Percentiles rank a stretch among this genome's conserved stretches.
Evolutionary conservation across 2,329 filamentous ascomycete genomes (phyloP).

Genomic region (Aspergillus cejpii): DNA sequence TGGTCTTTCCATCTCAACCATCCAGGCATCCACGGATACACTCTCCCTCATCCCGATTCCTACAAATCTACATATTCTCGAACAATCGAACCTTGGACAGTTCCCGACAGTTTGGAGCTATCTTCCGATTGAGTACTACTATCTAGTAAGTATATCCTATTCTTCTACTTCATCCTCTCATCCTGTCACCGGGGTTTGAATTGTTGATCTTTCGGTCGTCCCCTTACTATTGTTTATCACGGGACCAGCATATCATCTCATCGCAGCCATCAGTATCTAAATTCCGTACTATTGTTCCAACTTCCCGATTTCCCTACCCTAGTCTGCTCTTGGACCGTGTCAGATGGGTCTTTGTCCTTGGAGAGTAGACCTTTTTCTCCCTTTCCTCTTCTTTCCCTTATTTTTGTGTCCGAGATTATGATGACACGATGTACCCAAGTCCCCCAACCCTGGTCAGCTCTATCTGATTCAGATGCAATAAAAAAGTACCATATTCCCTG

Average conservation of each 20-base stretch:
- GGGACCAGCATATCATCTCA: background rate
- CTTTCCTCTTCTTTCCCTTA: conserved; percentile 2
- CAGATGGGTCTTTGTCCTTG: background rate
- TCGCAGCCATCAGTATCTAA: background rate
- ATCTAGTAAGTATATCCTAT: too few relatives aligned
- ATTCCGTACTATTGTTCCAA: background rate
- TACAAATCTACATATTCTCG: too few relatives aligned
- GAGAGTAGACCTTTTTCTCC: background rate
- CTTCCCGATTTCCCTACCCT: background rate
- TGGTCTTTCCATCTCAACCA: conserved; percentile 3
- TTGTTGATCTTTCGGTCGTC: background rate
- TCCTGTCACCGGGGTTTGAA: background rate
- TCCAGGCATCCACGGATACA: too few relatives aligned
- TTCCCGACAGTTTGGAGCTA: too few relatives aligned
- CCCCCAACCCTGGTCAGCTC: background rate
- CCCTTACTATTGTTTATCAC: too few relatives aligned
- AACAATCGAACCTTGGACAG: too few relatives aligned
- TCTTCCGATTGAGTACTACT: too few relatives aligned
- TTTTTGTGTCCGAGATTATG: conserved; percentile 4
- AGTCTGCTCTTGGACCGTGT: background rate
- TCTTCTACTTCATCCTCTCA: too few relatives aligned
- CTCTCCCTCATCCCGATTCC: too few relatives aligned
- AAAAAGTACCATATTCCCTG: conserved; percentile 1
- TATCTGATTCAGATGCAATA: background rate
- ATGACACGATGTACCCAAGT: background rate